Base-by-base conservation (phyloP, 495 filamentous ascomycete genomes). In the Pseudomonodictys pantanalensis region DNA sequence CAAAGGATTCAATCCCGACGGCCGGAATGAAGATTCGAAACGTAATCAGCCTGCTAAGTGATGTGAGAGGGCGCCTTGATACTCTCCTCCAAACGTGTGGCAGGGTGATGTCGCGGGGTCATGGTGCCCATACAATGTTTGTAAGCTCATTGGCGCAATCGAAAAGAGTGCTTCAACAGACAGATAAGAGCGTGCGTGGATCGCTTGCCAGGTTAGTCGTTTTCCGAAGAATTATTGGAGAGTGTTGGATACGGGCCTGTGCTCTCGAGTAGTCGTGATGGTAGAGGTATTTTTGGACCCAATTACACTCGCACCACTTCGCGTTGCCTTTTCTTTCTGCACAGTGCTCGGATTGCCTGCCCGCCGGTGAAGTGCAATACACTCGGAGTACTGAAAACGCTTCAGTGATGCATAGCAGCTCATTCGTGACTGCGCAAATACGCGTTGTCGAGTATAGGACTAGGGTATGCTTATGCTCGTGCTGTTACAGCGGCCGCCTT, bases 1-100 rank as follows among this genome's bases (percentile, higher is more conserved):
- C 58, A 39, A 29, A 32, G 50, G 22, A 55, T 50, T 45, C 48
- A 29, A 55, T 32, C 56, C 47, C 48, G 38, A 33, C 25, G 48
- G 56, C 47, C 29, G 20, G n/a, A 22, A 29, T n/a, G 1, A 11
- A 29, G 33, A 6, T 15, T 10, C n/a, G 24, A 41, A 46, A 52
- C 47, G 56, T 52, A 60, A 60, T 42, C 3, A 3, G 3, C 2
- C 2, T 23, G 24, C 38, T 61, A 39, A 61, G 39, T 10, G 28
- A 33, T 28, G 42, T 61, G 58, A 55, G 3, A 8, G 20, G 42
- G 42, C 42, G 20, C 9, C 8, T 10, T 22, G 42, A 45, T 11
- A 22, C 10, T 18, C 42, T 8, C n/a, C n/a, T n/a, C n/a, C n/a
- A n/a, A 41, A 15, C 12, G 38, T 41, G 3, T 41, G 38, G 38